Evolutionary conservation across 2,329 filamentous ascomycete species (phyloP), one percentile per base, ranked within the genome.

Genomic region (Tolypocladium pustulatum): DNA sequence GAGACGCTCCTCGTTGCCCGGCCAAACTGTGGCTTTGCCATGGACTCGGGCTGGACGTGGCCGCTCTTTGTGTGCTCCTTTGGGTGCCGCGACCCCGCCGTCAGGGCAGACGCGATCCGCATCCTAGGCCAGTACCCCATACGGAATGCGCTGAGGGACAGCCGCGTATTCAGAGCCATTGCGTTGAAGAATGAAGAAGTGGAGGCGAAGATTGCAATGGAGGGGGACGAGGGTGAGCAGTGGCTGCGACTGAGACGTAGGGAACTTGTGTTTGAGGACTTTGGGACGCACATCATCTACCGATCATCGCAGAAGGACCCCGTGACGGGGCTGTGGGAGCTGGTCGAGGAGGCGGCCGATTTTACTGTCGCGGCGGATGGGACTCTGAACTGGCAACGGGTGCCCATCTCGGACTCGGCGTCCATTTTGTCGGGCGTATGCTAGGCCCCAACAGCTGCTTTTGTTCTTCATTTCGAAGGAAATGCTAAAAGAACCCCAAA

Each of bases 1-100:
- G 73, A 74, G 58, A 70, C 68, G 2, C 60, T 78, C 4, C 69
- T 78, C 30, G 61, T 63, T 32, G 65, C 67, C 13, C 69, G 71
- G 15, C 71, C 66, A 13, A 73, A 64, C 59, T 73, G 72, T n/a
- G 69, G 69, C 56, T 78, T 78, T 59, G 71, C 76, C 0, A 75
- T 78, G 73, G 76, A 78, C 59, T 72, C 74, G 2, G 76, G 76
- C 0, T 76, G 74, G 65, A 76, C 75, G 8, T 76, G 76, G 74
- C 74, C 75, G 0, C 65, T 79, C 4, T 75, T 76, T 30, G 63
- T 77, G 5, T 70, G 72, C 4, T 68, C 75, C 0, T 73, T 75
- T 64, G 73, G 71, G 8, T 78, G 75, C 53, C 70, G 75, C 9
- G 73, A 77, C 54, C 65, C 67, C 4, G 60, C 64, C 0, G 71